phyloP scores from a whole-genome alignment of 495 filamentous ascomycete genomes.

The Lasiosphaeria ovina region DNA sequence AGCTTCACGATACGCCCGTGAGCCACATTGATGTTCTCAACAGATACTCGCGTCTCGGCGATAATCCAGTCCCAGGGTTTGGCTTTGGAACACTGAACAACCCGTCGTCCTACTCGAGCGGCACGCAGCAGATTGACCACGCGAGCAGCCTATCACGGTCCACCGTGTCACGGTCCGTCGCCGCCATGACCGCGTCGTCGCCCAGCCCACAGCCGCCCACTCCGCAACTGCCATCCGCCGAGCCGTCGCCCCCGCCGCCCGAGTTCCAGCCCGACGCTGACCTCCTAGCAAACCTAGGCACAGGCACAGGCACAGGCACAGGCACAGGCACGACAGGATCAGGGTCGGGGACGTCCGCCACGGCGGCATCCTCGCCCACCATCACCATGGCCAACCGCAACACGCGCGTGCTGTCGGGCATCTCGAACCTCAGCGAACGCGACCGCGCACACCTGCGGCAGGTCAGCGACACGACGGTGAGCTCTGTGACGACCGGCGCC shows the following conservation, averaged over 20 bases:
- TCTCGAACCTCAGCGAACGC: constrained; percentile 43
- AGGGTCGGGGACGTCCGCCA: neutral
- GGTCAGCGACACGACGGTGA: constrained; percentile 45
- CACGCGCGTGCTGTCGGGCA: constrained; percentile 32
- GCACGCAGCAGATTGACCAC: constrained; percentile 30
- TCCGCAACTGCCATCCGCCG: neutral
- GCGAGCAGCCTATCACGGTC: constrained; percentile 18
- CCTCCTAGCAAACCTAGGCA: constrained; percentile 19
- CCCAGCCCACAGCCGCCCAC: constrained; percentile 5
- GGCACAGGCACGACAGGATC: neutral
- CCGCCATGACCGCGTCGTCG: constrained; percentile 10
- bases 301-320: neutral
- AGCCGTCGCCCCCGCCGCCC: neutral
- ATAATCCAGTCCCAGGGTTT: neutral
- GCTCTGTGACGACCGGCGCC: constrained; percentile 25
- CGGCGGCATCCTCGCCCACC: constrained; percentile 2
- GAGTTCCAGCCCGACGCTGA: constrained; percentile 34
- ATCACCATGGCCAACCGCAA: neutral
- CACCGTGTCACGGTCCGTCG: constrained; percentile 10
- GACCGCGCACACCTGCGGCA: constrained; percentile 46
- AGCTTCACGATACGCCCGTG: constrained; percentile 36
- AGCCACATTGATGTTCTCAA: constrained; percentile 25
- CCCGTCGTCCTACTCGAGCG: constrained; percentile 14
- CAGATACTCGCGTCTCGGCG: constrained; percentile 27
- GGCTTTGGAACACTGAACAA: constrained; percentile 19